Base-by-base conservation (phyloP, 1,284 basidiomycete genomes). In the Inonotus hispidus region DNA sequence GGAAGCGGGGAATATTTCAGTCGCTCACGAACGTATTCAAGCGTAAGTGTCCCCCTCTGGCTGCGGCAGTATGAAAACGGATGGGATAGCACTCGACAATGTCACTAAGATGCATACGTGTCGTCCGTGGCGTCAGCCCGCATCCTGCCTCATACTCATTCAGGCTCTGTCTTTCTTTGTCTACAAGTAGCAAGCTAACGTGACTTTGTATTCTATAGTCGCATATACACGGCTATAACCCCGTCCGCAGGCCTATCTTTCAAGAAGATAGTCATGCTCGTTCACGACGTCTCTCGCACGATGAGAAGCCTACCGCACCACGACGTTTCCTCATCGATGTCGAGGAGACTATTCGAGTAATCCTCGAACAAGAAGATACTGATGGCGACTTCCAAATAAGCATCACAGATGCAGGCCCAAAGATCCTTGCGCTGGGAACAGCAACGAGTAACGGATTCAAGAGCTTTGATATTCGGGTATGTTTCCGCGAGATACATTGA, bases 371-470 rank as follows among this genome's bases (percentile, higher is more conserved):
- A 72, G 96, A 99, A 72, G 96, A 99, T 73, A 98, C 96, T 3
- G 95, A 99, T 67, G 91, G 91, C 53, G 94, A 99, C 75, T 95
- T 95, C 72, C 90, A 98, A 76, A 98, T 99, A 70, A 95, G 92
- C 66, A 87, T 98, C 70, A 95, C 92, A 21, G 96, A 99, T 72
- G 93, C 93, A 63, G 96, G 96, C 5, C 97, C 96, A 11, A 99
- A 99, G 78, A 83, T 98, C 69, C 89, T 99, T 79, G 86, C 93
- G 0, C 82, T 99, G 61, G 96, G 97, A 21, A 99, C 97, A 0
- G 95, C 94, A 3, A 94, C 93, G 27, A 95, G 93, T 73, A 98
- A 99, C 75, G 96, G 95, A 2, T 97, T 95, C 85, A 97, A 96
- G 77, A 90, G 87, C 6, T 96, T 95, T 72, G 97, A 99, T 74